Evolutionary conservation across 495 filamentous ascomycete genomes (phyloP).

Genomic region (Penicillium robsamsonii): DNA sequence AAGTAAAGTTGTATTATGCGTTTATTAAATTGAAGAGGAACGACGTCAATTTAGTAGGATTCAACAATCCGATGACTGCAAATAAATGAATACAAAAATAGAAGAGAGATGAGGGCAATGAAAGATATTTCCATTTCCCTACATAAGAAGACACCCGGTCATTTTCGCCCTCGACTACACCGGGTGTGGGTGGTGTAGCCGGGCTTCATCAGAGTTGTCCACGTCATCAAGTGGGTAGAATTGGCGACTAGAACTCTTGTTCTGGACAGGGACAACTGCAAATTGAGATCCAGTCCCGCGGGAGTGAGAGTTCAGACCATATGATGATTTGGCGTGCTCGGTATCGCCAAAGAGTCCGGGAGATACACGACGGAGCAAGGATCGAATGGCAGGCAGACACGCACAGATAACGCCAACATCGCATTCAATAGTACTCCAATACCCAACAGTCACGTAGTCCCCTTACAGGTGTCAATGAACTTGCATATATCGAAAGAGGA

Average conservation of each 20-base stretch:
- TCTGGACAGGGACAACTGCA: conserved; percentile 17
- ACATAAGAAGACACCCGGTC: background rate
- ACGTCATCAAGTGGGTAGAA: conserved; percentile 29
- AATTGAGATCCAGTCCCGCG: conserved; percentile 21
- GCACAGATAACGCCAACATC: conserved; percentile 37
- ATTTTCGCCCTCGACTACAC: background rate
- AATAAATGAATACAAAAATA: background rate
- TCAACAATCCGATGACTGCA: background rate
- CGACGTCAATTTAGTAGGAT: background rate
- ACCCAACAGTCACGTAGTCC: conserved; percentile 35
- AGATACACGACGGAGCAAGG: conserved; percentile 26
- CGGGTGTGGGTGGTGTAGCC: conserved; percentile 9
- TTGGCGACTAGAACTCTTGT: conserved; percentile 19
- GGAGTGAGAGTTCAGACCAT: conserved; percentile 21
- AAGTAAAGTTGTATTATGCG: background rate
- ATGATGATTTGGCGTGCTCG: conserved; percentile 18
- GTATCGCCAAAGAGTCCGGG: conserved; percentile 31
- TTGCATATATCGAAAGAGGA: background rate
- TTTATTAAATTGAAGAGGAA: background rate
- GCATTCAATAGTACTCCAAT: conserved; percentile 37
- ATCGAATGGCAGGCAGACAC: conserved; percentile 34
- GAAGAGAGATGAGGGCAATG: background rate
- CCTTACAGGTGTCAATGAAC: conserved; percentile 20
- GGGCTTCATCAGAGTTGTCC: conserved; percentile 26
- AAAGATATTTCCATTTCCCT: background rate